Percentiles rank a stretch among this genome's conserved stretches.
These are phyloP conservation scores for Trichoderma sp. DNA, from an alignment of 2,329 filamentous ascomycete species.

Conservation along the genomic window DNA sequence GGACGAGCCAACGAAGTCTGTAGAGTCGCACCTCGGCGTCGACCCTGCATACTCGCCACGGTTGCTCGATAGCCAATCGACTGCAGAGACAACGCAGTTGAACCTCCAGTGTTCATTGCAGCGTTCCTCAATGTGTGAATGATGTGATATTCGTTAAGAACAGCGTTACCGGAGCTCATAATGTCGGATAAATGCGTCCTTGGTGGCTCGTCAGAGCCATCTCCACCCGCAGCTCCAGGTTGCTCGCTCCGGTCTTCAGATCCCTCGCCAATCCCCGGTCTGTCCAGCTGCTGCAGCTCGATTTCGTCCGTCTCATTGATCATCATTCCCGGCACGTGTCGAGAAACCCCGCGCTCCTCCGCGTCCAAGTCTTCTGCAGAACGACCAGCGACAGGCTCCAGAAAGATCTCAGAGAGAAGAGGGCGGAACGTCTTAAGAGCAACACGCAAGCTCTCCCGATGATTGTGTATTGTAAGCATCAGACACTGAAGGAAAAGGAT, in stretches of 20 bases:
- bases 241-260: slow-evolving; percentile 25
- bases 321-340: slow-evolving; percentile 39
- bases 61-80: slow-evolving; percentile 57
- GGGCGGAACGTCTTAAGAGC: slow-evolving; percentile 45
- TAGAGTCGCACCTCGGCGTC: slow-evolving; percentile 40
- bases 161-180: slow-evolving; percentile 56
- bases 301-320: slow-evolving; percentile 45
- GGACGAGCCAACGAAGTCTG: slow-evolving; percentile 23
- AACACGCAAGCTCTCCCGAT: slow-evolving; percentile 58
- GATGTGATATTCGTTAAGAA: slow-evolving; percentile 56
- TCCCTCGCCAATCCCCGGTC: slow-evolving; percentile 29
- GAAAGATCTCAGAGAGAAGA: slow-evolving; percentile 34
- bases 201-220: slow-evolving; percentile 34
- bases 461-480: slow-evolving; percentile 64
- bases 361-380: slow-evolving; percentile 55
- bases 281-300: slow-evolving; percentile 45
- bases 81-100: slow-evolving; percentile 54
- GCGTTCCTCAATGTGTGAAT: slow-evolving; percentile 51
- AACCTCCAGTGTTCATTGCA: slow-evolving; percentile 47
- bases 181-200: slow-evolving; percentile 48
- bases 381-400: slow-evolving; percentile 31
- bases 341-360: slow-evolving; percentile 55
- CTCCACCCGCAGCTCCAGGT: slow-evolving; percentile 32
- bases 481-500: slow-evolving; percentile 61
- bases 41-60: slow-evolving; percentile 52